These are phyloP conservation scores for Dendrobium chrysotoxum DNA, from an alignment of 106 monocot genomes.

Conservation along the genomic window DNA sequence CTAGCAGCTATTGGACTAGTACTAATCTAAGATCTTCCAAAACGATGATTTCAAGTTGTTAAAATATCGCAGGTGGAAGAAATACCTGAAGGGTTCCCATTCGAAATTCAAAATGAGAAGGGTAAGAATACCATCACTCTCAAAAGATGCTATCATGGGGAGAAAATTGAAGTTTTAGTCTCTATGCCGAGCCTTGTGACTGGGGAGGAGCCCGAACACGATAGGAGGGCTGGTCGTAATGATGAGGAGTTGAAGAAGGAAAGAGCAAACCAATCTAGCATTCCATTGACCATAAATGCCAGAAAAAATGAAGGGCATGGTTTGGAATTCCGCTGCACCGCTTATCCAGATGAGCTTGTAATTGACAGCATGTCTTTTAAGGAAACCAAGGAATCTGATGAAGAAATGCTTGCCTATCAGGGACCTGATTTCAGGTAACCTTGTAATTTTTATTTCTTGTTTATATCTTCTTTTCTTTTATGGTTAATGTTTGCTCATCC, in stretches of 20 bases:
- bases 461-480: not conserved
- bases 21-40: too few species aligned
- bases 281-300: slow-evolving; percentile 46
- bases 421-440: slow-evolving; percentile 65
- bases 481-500: not conserved
- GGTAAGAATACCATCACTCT: slow-evolving; percentile 40
- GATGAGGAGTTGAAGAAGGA: slow-evolving; percentile 14
- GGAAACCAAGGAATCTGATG: slow-evolving; percentile 19
- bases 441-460: too few species aligned
- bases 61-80: slow-evolving; percentile 43
- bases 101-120: slow-evolving; percentile 51
- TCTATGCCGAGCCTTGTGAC: slow-evolving; percentile 72
- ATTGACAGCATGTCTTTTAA: slow-evolving; percentile 68
- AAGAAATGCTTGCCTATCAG: slow-evolving; percentile 51
- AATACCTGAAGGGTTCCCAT: slow-evolving; percentile 61
- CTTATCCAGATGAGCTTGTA: slow-evolving; percentile 58
- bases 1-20: too few species aligned
- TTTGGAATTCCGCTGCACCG: slow-evolving; percentile 71
- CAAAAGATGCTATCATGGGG: slow-evolving; percentile 42
- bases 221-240: slow-evolving; percentile 8
- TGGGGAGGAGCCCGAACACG: slow-evolving; percentile 49
- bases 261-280: slow-evolving; percentile 33
- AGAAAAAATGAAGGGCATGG: slow-evolving; percentile 30
- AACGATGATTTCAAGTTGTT: too few species aligned
- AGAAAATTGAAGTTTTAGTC: slow-evolving; percentile 51